Evolutionary conservation across 2,329 filamentous ascomycete genomes (phyloP), one percentile per base, ranked within the genome.

Genomic region (Neoascochyta sp.): DNA sequence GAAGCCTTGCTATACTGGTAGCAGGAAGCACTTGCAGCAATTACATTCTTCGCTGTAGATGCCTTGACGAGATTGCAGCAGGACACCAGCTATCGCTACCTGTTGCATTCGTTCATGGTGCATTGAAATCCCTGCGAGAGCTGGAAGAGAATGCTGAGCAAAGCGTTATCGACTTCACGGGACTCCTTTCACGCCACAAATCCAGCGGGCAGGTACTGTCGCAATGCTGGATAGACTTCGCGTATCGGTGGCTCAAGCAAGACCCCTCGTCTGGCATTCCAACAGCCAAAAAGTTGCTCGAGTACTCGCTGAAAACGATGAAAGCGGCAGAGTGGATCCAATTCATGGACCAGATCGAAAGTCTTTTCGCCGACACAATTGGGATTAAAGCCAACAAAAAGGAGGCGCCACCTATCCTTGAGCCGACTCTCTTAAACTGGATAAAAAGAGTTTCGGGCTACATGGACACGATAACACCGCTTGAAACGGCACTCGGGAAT

Each of bases 171-270:
- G 25, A 29, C 3, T 32, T 60, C 12, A 38, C 41, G 2, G 32
- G 39, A 10, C 29, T 53, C 10, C 22, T 60, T 35, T 22, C 7
- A 27, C 41, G 19, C 18, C 34, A 3, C 22, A 28, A 8, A 27
- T 39, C 2, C 13, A n/a, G n/a, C n/a, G n/a, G n/a, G n/a, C n/a
- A n/a, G n/a, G n/a, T n/a, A n/a, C n/a, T n/a, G n/a, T n/a, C n/a
- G n/a, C n/a, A 37, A 6, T 54, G 50, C 27, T 60, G 50, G 50
- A 45, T 34, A 27, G 32, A 34, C 4, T 23, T 60, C 6, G 32
- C 54, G 2, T 49, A 46, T 20, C 35, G 32, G 13, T 34, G 41
- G 31, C 23, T 50, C 5, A 26, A 32, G 10, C 19, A 42, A 36
- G 37, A 42, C 31, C 22, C 24, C 33, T 22, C 32, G 11, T 2